These are phyloP conservation scores for Botrytis aclada DNA, from an alignment of 2,329 filamentous ascomycete species.

Conservation along the genomic window DNA sequence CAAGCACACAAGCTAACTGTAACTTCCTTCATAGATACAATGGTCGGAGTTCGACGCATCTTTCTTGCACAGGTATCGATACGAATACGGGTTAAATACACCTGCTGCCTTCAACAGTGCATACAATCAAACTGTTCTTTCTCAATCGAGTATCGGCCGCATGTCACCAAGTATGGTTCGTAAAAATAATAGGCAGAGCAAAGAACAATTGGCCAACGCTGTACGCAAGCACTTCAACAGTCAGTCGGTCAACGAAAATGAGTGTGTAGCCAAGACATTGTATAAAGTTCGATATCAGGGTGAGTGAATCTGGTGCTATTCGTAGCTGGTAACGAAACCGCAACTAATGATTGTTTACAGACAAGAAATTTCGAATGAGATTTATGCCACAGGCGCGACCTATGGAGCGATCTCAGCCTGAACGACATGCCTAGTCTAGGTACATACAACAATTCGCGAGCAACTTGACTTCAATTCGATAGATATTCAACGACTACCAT, in stretches of 20 bases:
- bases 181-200: slow-evolving; percentile 63
- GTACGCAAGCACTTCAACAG: slow-evolving; percentile 83
- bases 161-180: slow-evolving; percentile 75
- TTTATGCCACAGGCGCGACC: slow-evolving; percentile 38
- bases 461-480: slow-evolving; percentile 5
- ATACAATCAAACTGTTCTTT: slow-evolving; percentile 60
- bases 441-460: neutral
- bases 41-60: slow-evolving; percentile 67
- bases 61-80: slow-evolving; percentile 71
- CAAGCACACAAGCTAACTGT: slow-evolving; percentile 10
- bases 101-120: slow-evolving; percentile 66
- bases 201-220: slow-evolving; percentile 67
- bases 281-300: slow-evolving; percentile 40
- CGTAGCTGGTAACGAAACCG: neutral
- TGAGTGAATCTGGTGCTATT: slow-evolving; percentile 20
- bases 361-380: slow-evolving; percentile 41
- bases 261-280: slow-evolving; percentile 65
- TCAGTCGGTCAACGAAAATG: slow-evolving; percentile 74
- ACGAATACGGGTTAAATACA: slow-evolving; percentile 67
- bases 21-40: slow-evolving; percentile 45
- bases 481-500: neutral
- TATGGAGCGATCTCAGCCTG: slow-evolving; percentile 14
- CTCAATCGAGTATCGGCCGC: slow-evolving; percentile 62
- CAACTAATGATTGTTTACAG: slow-evolving; percentile 32
- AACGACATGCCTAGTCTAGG: neutral